Evolutionary conservation across 371 early-diverging fungal genomes (phyloP).

Genomic region (Catenaria anguillulae): DNA sequence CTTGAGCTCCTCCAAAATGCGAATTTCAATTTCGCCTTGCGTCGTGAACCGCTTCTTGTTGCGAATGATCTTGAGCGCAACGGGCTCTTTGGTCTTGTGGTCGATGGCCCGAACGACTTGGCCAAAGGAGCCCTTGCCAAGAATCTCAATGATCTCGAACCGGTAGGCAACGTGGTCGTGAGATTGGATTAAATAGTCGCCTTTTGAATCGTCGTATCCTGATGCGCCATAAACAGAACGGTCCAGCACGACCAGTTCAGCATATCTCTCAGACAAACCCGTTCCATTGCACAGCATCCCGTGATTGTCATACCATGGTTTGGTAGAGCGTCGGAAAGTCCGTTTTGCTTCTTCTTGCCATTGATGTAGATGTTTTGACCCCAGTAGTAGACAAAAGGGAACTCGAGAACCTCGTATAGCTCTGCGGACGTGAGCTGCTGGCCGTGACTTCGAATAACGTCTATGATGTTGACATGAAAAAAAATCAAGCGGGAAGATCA

Average conservation of each 20-base stretch:
- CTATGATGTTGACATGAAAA: too few relatives aligned
- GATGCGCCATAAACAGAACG: neutral
- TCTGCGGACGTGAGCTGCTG: constrained; percentile 54
- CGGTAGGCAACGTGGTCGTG: constrained; percentile 84
- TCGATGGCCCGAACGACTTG: constrained; percentile 88
- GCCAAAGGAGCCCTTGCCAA: constrained; percentile 97
- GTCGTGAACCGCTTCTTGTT: constrained; percentile 90
- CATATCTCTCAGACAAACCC: too few relatives aligned
- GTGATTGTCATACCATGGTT: constrained; percentile 50
- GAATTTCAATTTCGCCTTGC: constrained; percentile 88
- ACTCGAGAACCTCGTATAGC: constrained; percentile 63
- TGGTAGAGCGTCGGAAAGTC: constrained; percentile 14
- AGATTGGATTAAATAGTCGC: constrained; percentile 69
- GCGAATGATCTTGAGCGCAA: constrained; percentile 91
- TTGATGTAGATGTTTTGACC: constrained; percentile 40
- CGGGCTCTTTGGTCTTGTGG: constrained; percentile 66
- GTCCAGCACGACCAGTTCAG: too few relatives aligned
- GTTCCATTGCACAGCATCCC: too few relatives aligned
- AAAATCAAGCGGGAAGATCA: too few relatives aligned
- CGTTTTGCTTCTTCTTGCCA: constrained; percentile 18
- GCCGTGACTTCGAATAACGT: neutral
- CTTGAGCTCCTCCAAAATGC: constrained; percentile 58
- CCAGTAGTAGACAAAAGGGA: constrained; percentile 64
- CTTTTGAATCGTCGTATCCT: constrained; percentile 86
- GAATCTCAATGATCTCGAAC: constrained; percentile 69